These are phyloP conservation scores for Sphaceloma murrayae DNA, from an alignment of 2,329 filamentous ascomycete genomes.

Conservation along the genomic window DNA sequence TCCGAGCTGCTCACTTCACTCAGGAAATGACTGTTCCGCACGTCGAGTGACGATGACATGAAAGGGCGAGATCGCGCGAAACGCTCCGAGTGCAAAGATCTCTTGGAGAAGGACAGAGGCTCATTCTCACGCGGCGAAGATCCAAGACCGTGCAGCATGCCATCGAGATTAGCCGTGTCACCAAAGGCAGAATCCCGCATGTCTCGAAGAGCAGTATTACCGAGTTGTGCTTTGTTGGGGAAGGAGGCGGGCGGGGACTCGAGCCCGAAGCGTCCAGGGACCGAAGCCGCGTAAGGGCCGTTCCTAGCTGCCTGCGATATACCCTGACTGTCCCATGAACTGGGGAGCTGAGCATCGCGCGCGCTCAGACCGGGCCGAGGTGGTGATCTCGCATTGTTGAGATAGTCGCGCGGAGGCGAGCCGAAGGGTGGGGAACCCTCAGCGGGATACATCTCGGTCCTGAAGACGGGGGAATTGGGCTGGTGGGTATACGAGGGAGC, in stretches of 20 bases:
- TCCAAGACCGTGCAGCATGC: conserved; percentile 35
- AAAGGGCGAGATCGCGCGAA: conserved; percentile 29
- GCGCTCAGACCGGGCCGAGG: conserved; percentile 60
- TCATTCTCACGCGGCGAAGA: conserved; percentile 57
- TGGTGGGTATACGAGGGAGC: conserved; percentile 11
- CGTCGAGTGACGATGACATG: conserved; percentile 14
- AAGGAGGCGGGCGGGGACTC: conserved; percentile 66
- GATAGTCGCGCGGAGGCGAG: conserved; percentile 69
- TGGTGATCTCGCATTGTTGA: conserved; percentile 66
- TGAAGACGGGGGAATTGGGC: conserved; percentile 10
- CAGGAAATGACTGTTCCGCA: conserved; percentile 20
- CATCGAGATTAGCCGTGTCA: conserved; percentile 40
- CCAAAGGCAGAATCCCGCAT: conserved; percentile 59
- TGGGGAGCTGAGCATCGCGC: conserved; percentile 81
- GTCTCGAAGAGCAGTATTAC: conserved; percentile 41
- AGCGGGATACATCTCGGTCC: conserved; percentile 10
- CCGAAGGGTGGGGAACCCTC: conserved; percentile 48
- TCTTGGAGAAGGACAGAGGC: conserved; percentile 56
- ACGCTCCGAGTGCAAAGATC: conserved; percentile 57
- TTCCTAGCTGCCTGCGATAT: conserved; percentile 85
- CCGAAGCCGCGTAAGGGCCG: conserved; percentile 82
- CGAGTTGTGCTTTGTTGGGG: conserved; percentile 40
- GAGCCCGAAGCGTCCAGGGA: conserved; percentile 82
- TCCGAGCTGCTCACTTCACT: conserved; percentile 36
- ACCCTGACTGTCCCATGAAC: conserved; percentile 92